phyloP scores from a whole-genome alignment of 2,329 filamentous ascomycete genomes.

The Camillea tinctor region DNA sequence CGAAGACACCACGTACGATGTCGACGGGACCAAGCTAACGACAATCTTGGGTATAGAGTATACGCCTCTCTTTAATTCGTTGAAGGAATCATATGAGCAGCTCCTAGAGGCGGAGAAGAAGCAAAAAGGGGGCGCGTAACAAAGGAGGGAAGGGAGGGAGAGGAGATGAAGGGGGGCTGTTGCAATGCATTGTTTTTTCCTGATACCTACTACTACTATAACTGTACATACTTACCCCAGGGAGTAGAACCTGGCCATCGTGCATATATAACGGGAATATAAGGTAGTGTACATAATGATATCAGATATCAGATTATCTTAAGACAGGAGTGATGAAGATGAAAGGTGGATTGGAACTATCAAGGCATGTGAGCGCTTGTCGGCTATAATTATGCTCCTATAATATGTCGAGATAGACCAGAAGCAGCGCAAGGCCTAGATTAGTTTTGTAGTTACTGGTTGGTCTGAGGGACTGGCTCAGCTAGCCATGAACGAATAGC shows the following conservation, averaged over 20 bases:
- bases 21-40: not conserved
- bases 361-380: not conserved
- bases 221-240: not conserved
- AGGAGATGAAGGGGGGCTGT: too few species aligned
- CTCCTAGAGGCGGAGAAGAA: not conserved
- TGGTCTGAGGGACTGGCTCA: not conserved
- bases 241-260: too few species aligned
- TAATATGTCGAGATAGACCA: not conserved
- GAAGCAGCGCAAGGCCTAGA: not conserved
- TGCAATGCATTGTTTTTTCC: not conserved
- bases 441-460: not conserved
- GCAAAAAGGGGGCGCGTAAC: not conserved
- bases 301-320: not conserved
- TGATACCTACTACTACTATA: not conserved
- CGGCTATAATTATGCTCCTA: not conserved
- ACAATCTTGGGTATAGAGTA: not conserved
- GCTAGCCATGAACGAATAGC: not conserved
- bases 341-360: not conserved
- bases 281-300: not conserved
- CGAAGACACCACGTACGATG: not conserved
- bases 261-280: not conserved
- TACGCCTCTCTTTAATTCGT: not conserved
- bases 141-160: not conserved
- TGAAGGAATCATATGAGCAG: not conserved
- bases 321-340: not conserved